These are phyloP conservation scores for Flaveria sonorensis DNA, from an alignment of 129 eudicot species.

Conservation along the genomic window DNA sequence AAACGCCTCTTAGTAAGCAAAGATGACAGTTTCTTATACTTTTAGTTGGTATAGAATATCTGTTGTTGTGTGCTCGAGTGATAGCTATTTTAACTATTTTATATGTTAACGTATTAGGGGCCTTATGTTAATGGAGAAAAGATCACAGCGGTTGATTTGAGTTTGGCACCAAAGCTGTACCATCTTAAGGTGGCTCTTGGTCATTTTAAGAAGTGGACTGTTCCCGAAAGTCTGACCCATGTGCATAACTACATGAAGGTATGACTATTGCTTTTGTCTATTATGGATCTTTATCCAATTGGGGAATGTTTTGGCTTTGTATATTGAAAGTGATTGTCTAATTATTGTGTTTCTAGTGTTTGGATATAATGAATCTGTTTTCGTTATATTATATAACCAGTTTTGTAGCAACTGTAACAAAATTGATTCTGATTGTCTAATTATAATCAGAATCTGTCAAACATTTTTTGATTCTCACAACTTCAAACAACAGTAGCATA, in stretches of 20 bases:
- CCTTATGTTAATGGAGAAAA: conserved; percentile 69
- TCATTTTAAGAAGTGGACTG: conserved; percentile 71
- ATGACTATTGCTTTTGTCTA: conserved; percentile 2
- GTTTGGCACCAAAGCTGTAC: conserved; percentile 78
- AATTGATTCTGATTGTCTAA: not conserved
- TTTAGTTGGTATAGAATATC: not conserved
- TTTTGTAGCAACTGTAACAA: not conserved
- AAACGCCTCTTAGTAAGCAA: not conserved
- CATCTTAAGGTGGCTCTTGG: conserved; percentile 77
- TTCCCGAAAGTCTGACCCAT: conserved; percentile 57
- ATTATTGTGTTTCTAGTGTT: not conserved
- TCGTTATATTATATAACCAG: not conserved
- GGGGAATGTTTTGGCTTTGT: not conserved
- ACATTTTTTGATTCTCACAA: not conserved
- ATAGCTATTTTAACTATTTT: not conserved
- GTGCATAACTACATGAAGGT: conserved; percentile 78
- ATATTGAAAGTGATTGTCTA: not conserved
- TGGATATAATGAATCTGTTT: not conserved
- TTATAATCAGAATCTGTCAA: not conserved
- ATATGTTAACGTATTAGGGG: conserved; percentile 40
- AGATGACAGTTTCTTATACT: not conserved
- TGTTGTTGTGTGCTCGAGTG: conserved; percentile 8
- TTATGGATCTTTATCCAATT: not conserved
- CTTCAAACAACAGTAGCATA: not conserved
- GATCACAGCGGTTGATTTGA: conserved; percentile 72